Conservation (phyloP, 1,284 basidiomycete genomes). For the Afroboletus lepidellus region DNA sequence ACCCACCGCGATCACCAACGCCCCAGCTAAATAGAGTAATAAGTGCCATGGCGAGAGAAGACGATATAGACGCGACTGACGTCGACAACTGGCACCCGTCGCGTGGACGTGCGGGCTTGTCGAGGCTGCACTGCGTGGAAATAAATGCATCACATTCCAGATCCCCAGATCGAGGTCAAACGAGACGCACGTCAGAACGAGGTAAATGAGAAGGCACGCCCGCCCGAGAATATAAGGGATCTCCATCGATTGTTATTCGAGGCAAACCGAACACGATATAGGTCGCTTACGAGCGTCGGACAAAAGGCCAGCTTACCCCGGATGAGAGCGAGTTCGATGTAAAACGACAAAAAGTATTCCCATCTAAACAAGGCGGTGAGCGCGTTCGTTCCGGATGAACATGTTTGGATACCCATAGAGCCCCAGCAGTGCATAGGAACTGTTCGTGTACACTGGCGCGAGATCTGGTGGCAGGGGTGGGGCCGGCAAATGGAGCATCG, state of each 20-base stretch:
- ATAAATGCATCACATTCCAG: background rate
- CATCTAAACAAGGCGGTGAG: conserved; percentile 15
- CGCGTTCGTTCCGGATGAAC: background rate
- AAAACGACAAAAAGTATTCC: conserved; percentile 22
- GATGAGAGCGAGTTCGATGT: conserved; percentile 18
- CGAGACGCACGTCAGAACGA: conserved; percentile 16
- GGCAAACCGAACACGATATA: background rate
- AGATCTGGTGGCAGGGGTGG: background rate
- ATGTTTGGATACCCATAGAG: conserved; percentile 12
- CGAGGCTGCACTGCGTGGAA: conserved; percentile 2
- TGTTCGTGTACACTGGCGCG: background rate
- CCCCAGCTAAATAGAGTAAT: background rate
- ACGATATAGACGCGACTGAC: conserved; percentile 11
- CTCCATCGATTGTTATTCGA: conserved; percentile 4
- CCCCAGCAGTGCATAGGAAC: conserved; percentile 10
- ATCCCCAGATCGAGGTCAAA: background rate
- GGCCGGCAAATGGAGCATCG: no score
- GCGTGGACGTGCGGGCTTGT: background rate
- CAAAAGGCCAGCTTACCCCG: conserved; percentile 15
- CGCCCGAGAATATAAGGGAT: conserved; percentile 24
- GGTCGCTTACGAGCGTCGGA: conserved; percentile 18
- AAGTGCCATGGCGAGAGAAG: background rate
- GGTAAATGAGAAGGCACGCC: conserved; percentile 4
- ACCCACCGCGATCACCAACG: background rate
- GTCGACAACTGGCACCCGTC: conserved; percentile 1